phyloP scores from a whole-genome alignment of 2,329 filamentous ascomycete genomes.

The Neodidymelliopsis sp. region DNA sequence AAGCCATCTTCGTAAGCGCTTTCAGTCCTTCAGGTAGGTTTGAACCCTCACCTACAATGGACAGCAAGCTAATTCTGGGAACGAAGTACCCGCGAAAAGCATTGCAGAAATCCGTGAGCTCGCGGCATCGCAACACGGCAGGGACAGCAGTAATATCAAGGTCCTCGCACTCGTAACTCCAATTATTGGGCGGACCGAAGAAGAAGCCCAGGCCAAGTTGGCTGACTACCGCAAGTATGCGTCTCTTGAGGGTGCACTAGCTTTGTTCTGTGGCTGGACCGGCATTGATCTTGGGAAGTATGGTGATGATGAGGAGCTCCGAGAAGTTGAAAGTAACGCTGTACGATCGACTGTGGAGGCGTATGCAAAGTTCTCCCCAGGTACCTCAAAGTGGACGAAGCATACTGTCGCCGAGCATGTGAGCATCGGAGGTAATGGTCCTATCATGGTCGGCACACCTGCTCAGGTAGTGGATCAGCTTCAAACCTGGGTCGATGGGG shows the following conservation, averaged over 20 bases:
- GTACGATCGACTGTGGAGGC: constrained; percentile 65
- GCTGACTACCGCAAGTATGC: constrained; percentile 68
- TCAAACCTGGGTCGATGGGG: constrained; percentile 71
- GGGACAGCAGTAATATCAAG: constrained; percentile 69
- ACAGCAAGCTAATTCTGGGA: not conserved
- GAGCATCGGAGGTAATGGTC: constrained; percentile 71
- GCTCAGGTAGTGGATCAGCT: constrained; percentile 71
- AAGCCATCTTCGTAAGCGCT: constrained; percentile 68
- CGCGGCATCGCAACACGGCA: constrained; percentile 61
- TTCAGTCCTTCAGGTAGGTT: constrained; percentile 10
- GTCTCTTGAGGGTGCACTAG: constrained; percentile 70
- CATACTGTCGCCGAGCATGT: constrained; percentile 72
- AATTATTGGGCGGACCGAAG: constrained; percentile 69
- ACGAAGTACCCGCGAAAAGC: constrained; percentile 62
- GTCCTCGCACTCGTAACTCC: constrained; percentile 72
- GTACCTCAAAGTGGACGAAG: constrained; percentile 74
- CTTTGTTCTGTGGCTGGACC: constrained; percentile 78
- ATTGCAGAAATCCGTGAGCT: constrained; percentile 69
- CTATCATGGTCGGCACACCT: constrained; percentile 70
- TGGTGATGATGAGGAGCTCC: constrained; percentile 68
- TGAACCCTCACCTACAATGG: not conserved
- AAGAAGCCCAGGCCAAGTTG: constrained; percentile 71
- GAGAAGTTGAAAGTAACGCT: constrained; percentile 68
- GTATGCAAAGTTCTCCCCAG: constrained; percentile 64
- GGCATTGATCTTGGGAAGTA: constrained; percentile 70